These are phyloP conservation scores for Urtica urens DNA, from an alignment of 306 rosid genomes.

Conservation along the genomic window DNA sequence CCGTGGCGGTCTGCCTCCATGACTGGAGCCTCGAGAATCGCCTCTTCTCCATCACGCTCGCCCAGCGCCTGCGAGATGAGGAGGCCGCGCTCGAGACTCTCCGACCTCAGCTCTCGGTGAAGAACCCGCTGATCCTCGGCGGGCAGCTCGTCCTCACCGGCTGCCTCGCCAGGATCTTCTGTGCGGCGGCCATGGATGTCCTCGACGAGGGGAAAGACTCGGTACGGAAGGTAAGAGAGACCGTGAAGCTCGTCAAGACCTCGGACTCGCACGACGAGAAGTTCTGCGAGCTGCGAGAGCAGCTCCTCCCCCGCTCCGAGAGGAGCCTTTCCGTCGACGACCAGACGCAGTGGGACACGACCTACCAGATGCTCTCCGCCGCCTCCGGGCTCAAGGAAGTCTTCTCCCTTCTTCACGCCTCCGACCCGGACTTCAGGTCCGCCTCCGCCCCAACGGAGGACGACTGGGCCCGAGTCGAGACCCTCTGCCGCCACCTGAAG, in stretches of 20 bases:
- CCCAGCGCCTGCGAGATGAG: conserved; percentile 29
- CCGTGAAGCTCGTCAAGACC: conserved; percentile 80
- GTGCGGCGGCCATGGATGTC: conserved; percentile 57
- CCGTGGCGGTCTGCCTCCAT: conserved; percentile 80
- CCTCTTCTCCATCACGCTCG: conserved; percentile 67
- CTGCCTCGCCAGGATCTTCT: conserved; percentile 70
- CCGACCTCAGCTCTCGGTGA: conserved; percentile 60
- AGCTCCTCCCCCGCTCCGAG: conserved; percentile 87
- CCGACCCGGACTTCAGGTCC: conserved; percentile 72
- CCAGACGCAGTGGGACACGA: conserved; percentile 70
- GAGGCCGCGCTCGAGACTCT: conserved; percentile 53
- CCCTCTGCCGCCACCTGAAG: conserved; percentile 55
- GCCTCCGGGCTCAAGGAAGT: conserved; percentile 76
- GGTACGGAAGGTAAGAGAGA: conserved; percentile 55
- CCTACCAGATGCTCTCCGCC: conserved; percentile 85
- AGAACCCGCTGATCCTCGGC: conserved; percentile 68
- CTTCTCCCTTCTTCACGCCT: conserved; percentile 69
- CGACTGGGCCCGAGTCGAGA: conserved; percentile 80
- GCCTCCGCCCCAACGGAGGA: conserved; percentile 67
- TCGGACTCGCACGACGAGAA: conserved; percentile 80
- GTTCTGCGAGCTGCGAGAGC: conserved; percentile 64
- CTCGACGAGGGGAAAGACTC: conserved; percentile 33
- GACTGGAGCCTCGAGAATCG: conserved; percentile 77
- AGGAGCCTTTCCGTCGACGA: conserved; percentile 64
- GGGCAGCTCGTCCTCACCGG: conserved; percentile 70